Percentiles rank a stretch among this genome's conserved stretches.
phyloP scores from a whole-genome alignment of 352 stramenopile genomes.

The Globisporangium recalcitrans region DNA sequence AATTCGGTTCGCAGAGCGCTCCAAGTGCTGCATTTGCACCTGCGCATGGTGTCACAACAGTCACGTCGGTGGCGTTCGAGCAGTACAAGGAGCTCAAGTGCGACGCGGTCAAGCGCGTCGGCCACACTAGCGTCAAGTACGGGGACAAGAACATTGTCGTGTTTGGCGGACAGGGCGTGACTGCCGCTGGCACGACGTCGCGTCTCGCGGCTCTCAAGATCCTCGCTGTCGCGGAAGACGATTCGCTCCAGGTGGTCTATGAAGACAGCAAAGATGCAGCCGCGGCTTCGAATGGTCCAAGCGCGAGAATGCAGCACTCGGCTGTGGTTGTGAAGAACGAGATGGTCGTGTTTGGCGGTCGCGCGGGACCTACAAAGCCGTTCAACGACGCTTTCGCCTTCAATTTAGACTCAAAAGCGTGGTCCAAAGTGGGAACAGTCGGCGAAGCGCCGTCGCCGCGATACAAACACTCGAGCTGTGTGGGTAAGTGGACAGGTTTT shows the following conservation, averaged over 20 bases:
- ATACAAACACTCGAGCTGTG: constrained; percentile 69
- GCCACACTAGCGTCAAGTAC: constrained; percentile 55
- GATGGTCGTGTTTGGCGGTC: constrained; percentile 83
- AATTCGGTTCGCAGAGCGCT: constrained; percentile 20
- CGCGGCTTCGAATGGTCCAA: constrained; percentile 20
- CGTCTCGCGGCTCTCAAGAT: constrained; percentile 51
- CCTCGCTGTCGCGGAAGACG: constrained; percentile 19
- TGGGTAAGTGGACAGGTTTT: constrained; percentile 26
- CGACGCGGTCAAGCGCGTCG: constrained; percentile 47
- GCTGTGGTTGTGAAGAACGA: constrained; percentile 38
- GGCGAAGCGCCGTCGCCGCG: constrained; percentile 42
- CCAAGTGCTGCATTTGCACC: neutral
- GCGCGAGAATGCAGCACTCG: constrained; percentile 71
- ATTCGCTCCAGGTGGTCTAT: constrained; percentile 28
- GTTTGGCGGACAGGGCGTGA: constrained; percentile 66
- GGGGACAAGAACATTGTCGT: constrained; percentile 37
- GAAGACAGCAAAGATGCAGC: constrained; percentile 10
- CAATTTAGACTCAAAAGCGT: constrained; percentile 40
- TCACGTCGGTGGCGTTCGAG: constrained; percentile 14
- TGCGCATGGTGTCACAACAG: neutral
- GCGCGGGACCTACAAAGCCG: constrained; percentile 57
- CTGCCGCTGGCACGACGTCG: constrained; percentile 47
- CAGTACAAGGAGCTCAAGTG: constrained; percentile 14
- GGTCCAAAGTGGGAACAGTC: constrained; percentile 27
- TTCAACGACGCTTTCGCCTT: constrained; percentile 63